Conservation (phyloP, 495 filamentous ascomycete species). For the Xylaria scruposa region DNA sequence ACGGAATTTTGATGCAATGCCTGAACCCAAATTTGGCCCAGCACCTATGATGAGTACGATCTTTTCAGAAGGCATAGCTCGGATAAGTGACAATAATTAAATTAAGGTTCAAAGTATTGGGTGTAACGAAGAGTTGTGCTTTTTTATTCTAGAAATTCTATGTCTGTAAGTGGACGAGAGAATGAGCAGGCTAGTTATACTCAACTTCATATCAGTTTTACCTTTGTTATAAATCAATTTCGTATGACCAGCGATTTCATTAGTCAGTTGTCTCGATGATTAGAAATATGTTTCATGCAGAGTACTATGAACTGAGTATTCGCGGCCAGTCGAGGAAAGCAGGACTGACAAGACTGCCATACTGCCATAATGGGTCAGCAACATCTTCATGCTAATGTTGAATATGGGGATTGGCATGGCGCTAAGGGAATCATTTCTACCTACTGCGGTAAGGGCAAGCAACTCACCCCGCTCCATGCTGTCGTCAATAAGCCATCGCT, state of each 20-base stretch:
- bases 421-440: too few relatives aligned
- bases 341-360: too few relatives aligned
- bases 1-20: not conserved
- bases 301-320: not conserved
- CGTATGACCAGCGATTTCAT: not conserved
- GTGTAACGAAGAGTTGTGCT: not conserved
- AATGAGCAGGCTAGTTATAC: not conserved
- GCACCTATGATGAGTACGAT: not conserved
- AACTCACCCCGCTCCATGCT: too few relatives aligned
- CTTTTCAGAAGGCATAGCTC: not conserved
- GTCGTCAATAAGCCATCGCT: too few relatives aligned
- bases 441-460: too few relatives aligned
- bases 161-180: not conserved
- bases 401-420: too few relatives aligned
- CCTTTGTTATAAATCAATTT: not conserved
- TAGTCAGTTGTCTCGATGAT: not conserved
- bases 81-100: not conserved
- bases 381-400: too few relatives aligned
- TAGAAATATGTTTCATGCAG: not conserved
- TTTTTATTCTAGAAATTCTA: not conserved
- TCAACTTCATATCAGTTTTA: not conserved
- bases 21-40: not conserved
- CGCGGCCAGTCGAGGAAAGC: not conserved
- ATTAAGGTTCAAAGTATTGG: not conserved
- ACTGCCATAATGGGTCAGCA: too few relatives aligned